A percentile compares a stretch with the other conserved stretches of the same genome.
Evolutionary conservation across 1,139 yeast genomes (phyloP).

Genomic region (Blastobotrys illinoisensis): DNA sequence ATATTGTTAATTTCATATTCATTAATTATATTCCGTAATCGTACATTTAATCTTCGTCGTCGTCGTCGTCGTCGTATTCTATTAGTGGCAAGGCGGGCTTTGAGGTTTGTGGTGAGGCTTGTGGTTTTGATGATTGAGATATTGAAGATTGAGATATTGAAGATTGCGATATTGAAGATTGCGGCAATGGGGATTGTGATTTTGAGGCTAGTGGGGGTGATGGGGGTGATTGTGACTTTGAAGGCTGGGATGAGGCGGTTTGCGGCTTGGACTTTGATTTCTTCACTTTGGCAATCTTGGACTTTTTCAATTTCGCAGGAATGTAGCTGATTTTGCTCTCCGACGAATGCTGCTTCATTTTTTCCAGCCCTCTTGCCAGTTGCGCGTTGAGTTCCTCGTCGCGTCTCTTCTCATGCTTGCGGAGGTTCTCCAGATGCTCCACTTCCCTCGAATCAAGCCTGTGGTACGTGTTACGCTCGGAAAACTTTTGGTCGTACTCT

Average conservation of each 20-base stretch:
- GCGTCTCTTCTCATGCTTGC: constrained; percentile 7
- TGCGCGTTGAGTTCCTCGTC: constrained; percentile 14
- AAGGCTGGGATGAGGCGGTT: background rate
- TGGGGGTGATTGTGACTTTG: background rate
- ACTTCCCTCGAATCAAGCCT: constrained; percentile 17
- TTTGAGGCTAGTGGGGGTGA: too few species aligned
- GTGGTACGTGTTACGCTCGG: constrained; percentile 13
- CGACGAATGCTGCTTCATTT: background rate
- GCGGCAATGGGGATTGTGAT: too few species aligned
- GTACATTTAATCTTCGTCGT: background rate
- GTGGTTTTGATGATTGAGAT: background rate
- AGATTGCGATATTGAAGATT: background rate
- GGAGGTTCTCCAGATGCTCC: constrained; percentile 13
- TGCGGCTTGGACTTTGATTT: too few species aligned
- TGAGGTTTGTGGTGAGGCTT: background rate
- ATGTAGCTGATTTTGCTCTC: background rate
- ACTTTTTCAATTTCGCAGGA: background rate
- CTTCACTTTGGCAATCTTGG: background rate
- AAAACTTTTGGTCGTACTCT: constrained; percentile 13
- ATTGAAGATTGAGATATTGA: background rate
- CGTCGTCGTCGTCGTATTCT: background rate
- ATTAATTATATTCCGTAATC: background rate
- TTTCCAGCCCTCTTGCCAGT: constrained; percentile 12
- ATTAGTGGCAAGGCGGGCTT: background rate
- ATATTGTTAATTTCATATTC: background rate